Evolutionary conservation across 306 rosid genomes (phyloP), one percentile per base, ranked within the genome.

Genomic region (Cyclanthera cordifolia): DNA sequence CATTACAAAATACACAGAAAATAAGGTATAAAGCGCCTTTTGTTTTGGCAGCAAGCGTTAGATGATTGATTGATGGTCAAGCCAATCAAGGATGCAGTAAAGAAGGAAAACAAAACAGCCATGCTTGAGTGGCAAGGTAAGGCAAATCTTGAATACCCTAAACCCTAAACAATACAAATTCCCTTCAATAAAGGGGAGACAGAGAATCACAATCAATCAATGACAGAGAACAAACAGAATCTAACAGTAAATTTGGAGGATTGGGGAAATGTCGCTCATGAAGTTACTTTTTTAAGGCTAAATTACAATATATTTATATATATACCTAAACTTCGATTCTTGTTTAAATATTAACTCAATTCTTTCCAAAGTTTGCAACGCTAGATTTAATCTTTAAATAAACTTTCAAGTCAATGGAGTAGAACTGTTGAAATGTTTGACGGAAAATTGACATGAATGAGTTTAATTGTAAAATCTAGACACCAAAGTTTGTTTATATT

Each of bases 21-120:
- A 64, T 53, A 64, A 43, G 53, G 53, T 34, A 64, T 37, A 64
- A 64, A 64, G 23, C 37, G 5, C 53, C 52, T 39, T 65, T 65
- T 43, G 69, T 39, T 64, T 43, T 63, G 49, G 70, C 28, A 19
- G 70, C 53, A 41, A 41, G 50, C 41, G 51, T 63, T 63, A 21
- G 51, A 19, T 17, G 49, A 43, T 63, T 37, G 69, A 43, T 65
- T 43, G 13, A 43, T 20, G 25, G 34, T 43, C 30, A 39, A 65
- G 70, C 50, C 20, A 25, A 49, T 66, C 54, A 46, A 24, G 47
- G 39, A 8, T 14, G 23, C 70, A 20, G 24, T 24, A 15, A 16
- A 45, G 16, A 45, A 34, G 12, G 27, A 57, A 10, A 32, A 13
- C 16, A 34, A 60, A 15, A 56, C 63, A 57, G 21, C 64, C 43